phyloP scores from a whole-genome alignment of 2,329 filamentous ascomycete genomes.

The Fusarium torreyae region DNA sequence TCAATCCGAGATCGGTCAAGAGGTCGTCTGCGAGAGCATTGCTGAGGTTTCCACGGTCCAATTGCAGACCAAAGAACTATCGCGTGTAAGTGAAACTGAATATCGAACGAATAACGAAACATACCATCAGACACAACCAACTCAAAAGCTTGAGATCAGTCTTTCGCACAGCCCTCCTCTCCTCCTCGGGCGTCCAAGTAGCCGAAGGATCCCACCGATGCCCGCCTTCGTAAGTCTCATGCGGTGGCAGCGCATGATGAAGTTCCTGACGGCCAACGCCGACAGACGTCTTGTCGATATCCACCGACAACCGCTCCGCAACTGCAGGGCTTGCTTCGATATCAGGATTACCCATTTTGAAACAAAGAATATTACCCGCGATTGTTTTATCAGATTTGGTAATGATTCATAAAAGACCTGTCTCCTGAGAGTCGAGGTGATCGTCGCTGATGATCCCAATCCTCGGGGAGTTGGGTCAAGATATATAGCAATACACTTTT shows the following conservation, averaged over 20 bases:
- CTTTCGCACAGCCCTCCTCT: slow-evolving; percentile 69
- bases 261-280: slow-evolving; percentile 59
- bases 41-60: slow-evolving; percentile 74
- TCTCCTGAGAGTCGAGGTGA: slow-evolving; percentile 9
- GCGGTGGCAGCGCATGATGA: slow-evolving; percentile 50
- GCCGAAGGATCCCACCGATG: slow-evolving; percentile 60
- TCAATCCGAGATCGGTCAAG: slow-evolving; percentile 66
- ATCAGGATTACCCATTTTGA: slow-evolving; percentile 47
- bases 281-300: slow-evolving; percentile 47
- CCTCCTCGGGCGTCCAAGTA: slow-evolving; percentile 70
- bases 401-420: background rate
- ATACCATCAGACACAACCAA: slow-evolving; percentile 62
- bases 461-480: slow-evolving; percentile 32
- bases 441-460: slow-evolving; percentile 19
- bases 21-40: slow-evolving; percentile 75
- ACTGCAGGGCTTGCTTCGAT: slow-evolving; percentile 50
- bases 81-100: slow-evolving; percentile 34
- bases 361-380: background rate
- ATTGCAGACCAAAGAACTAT: slow-evolving; percentile 73
- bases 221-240: slow-evolving; percentile 57
- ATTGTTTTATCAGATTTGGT: background rate
- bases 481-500: slow-evolving; percentile 45
- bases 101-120: slow-evolving; percentile 1
- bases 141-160: slow-evolving; percentile 60
- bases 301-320: slow-evolving; percentile 46